Conservation (phyloP, 352 stramenopile species). For the Detonula confervacea region DNA sequence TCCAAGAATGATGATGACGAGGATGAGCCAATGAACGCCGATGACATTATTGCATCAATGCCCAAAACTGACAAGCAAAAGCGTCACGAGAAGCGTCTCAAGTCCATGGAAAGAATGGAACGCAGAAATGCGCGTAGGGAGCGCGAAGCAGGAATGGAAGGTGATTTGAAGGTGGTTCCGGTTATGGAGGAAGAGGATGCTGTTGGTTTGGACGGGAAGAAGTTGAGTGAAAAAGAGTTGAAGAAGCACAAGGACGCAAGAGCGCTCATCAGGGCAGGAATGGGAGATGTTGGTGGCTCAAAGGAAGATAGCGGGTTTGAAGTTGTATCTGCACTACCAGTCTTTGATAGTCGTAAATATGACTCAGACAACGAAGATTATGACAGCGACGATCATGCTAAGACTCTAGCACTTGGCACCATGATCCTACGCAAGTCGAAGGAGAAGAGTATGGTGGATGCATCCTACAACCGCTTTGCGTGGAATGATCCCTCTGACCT, state of each 20-base stretch:
- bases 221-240: constrained; percentile 78
- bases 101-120: constrained; percentile 91
- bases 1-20: constrained; percentile 82
- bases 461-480: constrained; percentile 98
- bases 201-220: constrained; percentile 71
- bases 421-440: constrained; percentile 98
- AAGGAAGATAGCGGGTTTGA: constrained; percentile 66
- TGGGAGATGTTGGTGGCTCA: constrained; percentile 50
- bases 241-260: constrained; percentile 70
- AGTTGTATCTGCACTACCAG: constrained; percentile 71
- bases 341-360: constrained; percentile 92
- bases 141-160: constrained; percentile 66
- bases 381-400: constrained; percentile 95
- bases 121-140: constrained; percentile 76
- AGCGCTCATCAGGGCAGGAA: constrained; percentile 82
- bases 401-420: constrained; percentile 95
- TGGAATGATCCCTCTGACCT: constrained; percentile 97
- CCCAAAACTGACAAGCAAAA: constrained; percentile 98
- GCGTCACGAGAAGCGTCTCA: constrained; percentile 96
- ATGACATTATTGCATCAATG: constrained; percentile 88
- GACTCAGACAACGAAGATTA: constrained; percentile 97
- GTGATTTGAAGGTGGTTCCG: constrained; percentile 83
- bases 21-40: constrained; percentile 73
- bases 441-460: constrained; percentile 97
- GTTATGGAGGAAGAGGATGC: constrained; percentile 73